These are phyloP conservation scores for Arabidopsis suecica DNA, from an alignment of 345 rosid species.

Conservation along the genomic window DNA sequence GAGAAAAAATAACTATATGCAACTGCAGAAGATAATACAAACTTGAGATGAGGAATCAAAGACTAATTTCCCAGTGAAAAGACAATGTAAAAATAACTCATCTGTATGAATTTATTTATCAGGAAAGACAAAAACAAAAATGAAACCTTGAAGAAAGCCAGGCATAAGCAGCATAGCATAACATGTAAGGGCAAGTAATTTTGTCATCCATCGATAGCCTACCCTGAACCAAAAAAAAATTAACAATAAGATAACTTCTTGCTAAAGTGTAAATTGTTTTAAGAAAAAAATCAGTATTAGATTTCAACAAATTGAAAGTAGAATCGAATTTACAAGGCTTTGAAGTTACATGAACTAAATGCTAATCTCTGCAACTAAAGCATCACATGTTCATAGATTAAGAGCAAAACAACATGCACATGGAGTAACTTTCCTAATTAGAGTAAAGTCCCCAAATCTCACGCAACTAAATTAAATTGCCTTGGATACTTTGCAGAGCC, in stretches of 20 bases:
- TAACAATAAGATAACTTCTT: slow-evolving; percentile 35
- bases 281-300: background rate
- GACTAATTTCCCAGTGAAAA: background rate
- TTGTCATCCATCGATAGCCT: slow-evolving; percentile 89
- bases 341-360: slow-evolving; percentile 17
- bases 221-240: slow-evolving; percentile 66
- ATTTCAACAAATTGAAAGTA: background rate
- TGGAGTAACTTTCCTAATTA: slow-evolving; percentile 18
- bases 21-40: slow-evolving; percentile 62
- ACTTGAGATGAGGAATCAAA: slow-evolving; percentile 9
- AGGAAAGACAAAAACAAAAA: slow-evolving; percentile 7
- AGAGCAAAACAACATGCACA: slow-evolving; percentile 21
- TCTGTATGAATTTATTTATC: background rate
- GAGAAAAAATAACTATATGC: slow-evolving; percentile 87
- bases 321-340: background rate
- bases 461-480: background rate
- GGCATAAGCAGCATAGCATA: slow-evolving; percentile 89
- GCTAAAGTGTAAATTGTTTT: background rate
- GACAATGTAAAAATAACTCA: no score
- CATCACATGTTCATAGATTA: background rate
- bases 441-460: background rate
- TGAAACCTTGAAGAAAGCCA: slow-evolving; percentile 88
- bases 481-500: background rate
- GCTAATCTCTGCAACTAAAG: background rate
- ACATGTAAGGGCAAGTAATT: slow-evolving; percentile 71